Conservation (phyloP, 2,329 filamentous ascomycete species). For the Chalaropsis ovoidea region DNA sequence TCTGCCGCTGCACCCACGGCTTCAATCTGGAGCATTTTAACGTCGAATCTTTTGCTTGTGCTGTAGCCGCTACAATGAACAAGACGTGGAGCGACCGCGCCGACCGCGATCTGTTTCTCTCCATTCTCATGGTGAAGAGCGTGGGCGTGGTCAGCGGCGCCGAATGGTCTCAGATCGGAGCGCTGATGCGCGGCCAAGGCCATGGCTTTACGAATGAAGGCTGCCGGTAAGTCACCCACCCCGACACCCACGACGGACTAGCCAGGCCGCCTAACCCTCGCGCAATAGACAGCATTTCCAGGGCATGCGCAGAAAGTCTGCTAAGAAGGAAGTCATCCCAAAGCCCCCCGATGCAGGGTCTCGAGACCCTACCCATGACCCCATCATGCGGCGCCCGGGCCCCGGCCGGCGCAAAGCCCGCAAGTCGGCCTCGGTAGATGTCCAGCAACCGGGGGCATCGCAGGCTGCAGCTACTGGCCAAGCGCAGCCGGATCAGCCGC, state of each 20-base stretch:
- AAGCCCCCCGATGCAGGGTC: not conserved
- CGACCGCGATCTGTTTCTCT: slow-evolving; percentile 54
- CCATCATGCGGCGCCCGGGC: slow-evolving; percentile 51
- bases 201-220: slow-evolving; percentile 57
- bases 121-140: slow-evolving; percentile 52
- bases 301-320: slow-evolving; percentile 40
- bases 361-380: slow-evolving; percentile 44
- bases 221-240: slow-evolving; percentile 46
- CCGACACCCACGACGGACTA: not conserved
- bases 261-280: not conserved
- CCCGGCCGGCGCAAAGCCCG: slow-evolving; percentile 47
- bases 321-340: slow-evolving; percentile 39
- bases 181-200: slow-evolving; percentile 48
- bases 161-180: slow-evolving; percentile 54
- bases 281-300: slow-evolving; percentile 51
- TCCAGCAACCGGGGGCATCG: slow-evolving; percentile 20
- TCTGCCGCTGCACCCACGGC: not conserved
- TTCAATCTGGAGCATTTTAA: not conserved
- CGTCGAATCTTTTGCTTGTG: not conserved
- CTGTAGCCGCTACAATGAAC: slow-evolving; percentile 33
- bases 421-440: slow-evolving; percentile 35
- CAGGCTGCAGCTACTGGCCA: slow-evolving; percentile 10
- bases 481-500: not conserved
- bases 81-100: slow-evolving; percentile 54
- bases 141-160: slow-evolving; percentile 52